Evolutionary conservation across 257 asterid genomes (phyloP).

Genomic region (Capsicum chinense): DNA sequence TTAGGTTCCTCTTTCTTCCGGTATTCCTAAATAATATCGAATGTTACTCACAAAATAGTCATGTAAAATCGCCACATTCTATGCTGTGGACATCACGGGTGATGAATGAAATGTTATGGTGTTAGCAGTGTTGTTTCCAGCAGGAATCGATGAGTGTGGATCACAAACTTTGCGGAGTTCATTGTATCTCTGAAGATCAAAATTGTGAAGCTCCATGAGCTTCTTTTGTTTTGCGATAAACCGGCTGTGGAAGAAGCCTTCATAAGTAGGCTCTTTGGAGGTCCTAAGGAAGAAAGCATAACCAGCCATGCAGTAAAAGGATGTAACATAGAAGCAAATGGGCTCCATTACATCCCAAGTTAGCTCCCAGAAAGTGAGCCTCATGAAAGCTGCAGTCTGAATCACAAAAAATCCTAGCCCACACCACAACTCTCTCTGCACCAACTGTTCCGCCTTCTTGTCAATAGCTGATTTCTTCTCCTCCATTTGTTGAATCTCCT

Average conservation of each 20-base stretch:
- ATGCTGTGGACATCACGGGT: slow-evolving; percentile 1
- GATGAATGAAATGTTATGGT: slow-evolving; percentile 9
- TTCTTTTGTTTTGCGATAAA: slow-evolving; percentile 62
- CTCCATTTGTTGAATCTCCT: slow-evolving; percentile 73
- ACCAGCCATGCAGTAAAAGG: slow-evolving; percentile 78
- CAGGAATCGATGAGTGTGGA: slow-evolving; percentile 34
- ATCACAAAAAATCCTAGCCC: slow-evolving; percentile 67
- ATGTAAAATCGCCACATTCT: slow-evolving; percentile 19
- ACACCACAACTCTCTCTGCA: slow-evolving; percentile 67
- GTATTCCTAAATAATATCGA: slow-evolving; percentile 5
- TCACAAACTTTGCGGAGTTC: slow-evolving; percentile 56
- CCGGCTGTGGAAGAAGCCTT: slow-evolving; percentile 81
- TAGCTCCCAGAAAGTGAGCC: slow-evolving; percentile 93
- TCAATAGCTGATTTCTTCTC: slow-evolving; percentile 61
- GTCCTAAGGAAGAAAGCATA: slow-evolving; percentile 78
- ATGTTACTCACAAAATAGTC: neutral
- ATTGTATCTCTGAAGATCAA: slow-evolving; percentile 62
- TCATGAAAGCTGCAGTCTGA: slow-evolving; percentile 88
- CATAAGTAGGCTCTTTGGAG: slow-evolving; percentile 75
- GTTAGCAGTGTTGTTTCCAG: neutral
- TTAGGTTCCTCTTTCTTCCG: slow-evolving; percentile 6
- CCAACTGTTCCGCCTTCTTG: slow-evolving; percentile 54
- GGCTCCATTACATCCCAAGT: slow-evolving; percentile 99
- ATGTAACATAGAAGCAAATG: slow-evolving; percentile 80
- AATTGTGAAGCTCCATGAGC: slow-evolving; percentile 54